These are phyloP conservation scores for Leccinum pellstonianum DNA, from an alignment of 768 basidiomycete species.

Conservation along the genomic window DNA sequence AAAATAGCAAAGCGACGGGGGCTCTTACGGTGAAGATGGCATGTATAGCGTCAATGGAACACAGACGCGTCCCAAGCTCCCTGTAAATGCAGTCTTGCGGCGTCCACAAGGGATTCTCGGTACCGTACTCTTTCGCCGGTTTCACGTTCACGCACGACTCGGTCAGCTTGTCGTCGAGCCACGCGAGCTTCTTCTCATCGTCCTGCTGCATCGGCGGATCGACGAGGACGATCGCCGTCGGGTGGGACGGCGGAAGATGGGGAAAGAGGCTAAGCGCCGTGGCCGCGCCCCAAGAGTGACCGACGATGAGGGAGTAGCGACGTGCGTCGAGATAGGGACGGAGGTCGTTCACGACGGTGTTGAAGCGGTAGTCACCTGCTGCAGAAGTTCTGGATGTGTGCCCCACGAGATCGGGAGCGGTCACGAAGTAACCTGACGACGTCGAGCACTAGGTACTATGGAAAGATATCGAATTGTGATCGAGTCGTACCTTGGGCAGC, in stretches of 20 bases:
- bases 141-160: neutral
- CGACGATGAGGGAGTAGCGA: constrained; percentile 12
- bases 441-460: neutral
- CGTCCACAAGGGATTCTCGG: constrained; percentile 19
- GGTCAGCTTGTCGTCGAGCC: neutral
- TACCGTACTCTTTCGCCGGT: neutral
- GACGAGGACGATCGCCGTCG: constrained; percentile 18
- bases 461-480: neutral
- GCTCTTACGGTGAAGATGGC: constrained; percentile 7
- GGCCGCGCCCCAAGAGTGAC: constrained; percentile 20
- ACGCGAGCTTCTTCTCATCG: neutral
- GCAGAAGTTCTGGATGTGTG: constrained; percentile 13
- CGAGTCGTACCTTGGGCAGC: constrained; percentile 16
- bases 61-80: constrained; percentile 14
- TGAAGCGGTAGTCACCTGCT: constrained; percentile 11
- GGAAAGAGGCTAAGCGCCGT: constrained; percentile 9
- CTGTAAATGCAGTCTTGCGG: constrained; percentile 4
- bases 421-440: constrained; percentile 21
- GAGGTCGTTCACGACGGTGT: constrained; percentile 17
- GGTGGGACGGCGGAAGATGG: constrained; percentile 5
- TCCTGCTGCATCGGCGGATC: constrained; percentile 12
- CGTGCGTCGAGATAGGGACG: constrained; percentile 15
- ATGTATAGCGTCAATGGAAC: constrained; percentile 4
- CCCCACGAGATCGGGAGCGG: constrained; percentile 23
- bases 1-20: neutral